These are phyloP conservation scores for Alternaria alternata DNA, from an alignment of 2,329 filamentous ascomycete genomes.

Conservation along the genomic window DNA sequence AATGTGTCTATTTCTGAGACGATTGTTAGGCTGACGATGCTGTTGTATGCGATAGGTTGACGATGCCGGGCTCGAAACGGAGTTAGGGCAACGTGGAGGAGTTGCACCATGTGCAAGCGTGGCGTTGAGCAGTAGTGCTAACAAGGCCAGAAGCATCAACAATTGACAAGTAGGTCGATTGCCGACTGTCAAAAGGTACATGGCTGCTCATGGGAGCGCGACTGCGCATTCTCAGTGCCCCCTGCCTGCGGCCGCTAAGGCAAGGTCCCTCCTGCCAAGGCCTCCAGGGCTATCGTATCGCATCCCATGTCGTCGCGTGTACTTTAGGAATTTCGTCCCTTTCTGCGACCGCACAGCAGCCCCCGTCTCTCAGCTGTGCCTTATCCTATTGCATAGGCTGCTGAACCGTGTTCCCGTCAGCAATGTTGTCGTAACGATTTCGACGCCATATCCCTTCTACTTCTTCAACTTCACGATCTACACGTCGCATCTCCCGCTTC, in stretches of 20 bases:
- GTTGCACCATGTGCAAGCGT: constrained; percentile 9
- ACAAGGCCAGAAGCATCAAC: background rate
- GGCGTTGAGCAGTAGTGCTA: background rate
- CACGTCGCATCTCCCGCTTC: constrained; percentile 34
- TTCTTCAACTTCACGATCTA: constrained; percentile 4
- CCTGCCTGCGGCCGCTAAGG: constrained; percentile 17
- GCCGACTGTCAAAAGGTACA: background rate
- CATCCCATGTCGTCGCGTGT: constrained; percentile 25
- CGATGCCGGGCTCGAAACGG: background rate
- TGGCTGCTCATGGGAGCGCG: background rate
- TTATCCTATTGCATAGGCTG: background rate
- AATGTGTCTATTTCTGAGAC: background rate
- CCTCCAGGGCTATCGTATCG: constrained; percentile 15
- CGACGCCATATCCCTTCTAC: background rate
- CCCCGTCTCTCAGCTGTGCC: background rate
- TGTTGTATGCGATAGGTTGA: background rate
- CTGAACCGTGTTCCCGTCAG: constrained; percentile 7
- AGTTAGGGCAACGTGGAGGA: constrained; percentile 5
- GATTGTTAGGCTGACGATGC: background rate
- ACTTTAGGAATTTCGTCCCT: constrained; percentile 20
- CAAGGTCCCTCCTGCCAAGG: constrained; percentile 27
- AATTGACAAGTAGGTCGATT: background rate
- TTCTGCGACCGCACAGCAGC: constrained; percentile 18
- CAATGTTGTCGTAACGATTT: constrained; percentile 27
- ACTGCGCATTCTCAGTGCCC: background rate